A percentile compares a stretch with the other conserved stretches of the same genome.
Evolutionary conservation across 257 asterid species (phyloP).

Genomic region (Solanum bulbocastanum): DNA sequence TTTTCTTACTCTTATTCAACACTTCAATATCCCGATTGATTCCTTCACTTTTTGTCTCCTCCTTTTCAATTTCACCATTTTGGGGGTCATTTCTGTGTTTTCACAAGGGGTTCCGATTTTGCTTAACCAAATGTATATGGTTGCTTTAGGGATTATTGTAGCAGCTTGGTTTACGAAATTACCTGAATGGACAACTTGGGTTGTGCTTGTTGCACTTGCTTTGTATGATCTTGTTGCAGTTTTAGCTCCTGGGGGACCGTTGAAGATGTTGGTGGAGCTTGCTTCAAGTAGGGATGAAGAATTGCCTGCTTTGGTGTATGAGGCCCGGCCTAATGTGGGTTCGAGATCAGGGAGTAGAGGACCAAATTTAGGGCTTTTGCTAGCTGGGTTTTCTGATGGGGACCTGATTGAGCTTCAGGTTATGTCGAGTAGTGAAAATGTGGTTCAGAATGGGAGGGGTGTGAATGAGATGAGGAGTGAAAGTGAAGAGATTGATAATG

Average conservation of each 20-base stretch:
- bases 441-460: background rate
- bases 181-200: constrained; percentile 99
- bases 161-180: constrained; percentile 88
- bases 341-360: constrained; percentile 22
- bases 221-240: constrained; percentile 85
- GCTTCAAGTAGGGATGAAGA: constrained; percentile 82
- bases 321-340: constrained; percentile 60
- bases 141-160: constrained; percentile 67
- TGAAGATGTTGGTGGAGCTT: constrained; percentile 82
- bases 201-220: constrained; percentile 76
- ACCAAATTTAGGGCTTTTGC: constrained; percentile 39
- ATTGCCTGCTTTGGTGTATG: constrained; percentile 88
- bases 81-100: constrained; percentile 74
- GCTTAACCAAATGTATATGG: constrained; percentile 72
- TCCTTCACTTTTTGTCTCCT: constrained; percentile 46
- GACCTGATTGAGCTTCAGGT: constrained; percentile 39
- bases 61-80: constrained; percentile 53
- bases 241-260: constrained; percentile 90
- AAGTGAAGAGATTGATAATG: constrained; percentile 41
- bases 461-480: background rate
- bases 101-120: constrained; percentile 69
- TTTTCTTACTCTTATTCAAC: constrained; percentile 45
- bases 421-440: constrained; percentile 16
- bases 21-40: constrained; percentile 66
- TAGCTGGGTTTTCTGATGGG: constrained; percentile 26